These are phyloP conservation scores for Pseudopithomyces maydicus DNA, from an alignment of 2,329 filamentous ascomycete species.

Conservation along the genomic window DNA sequence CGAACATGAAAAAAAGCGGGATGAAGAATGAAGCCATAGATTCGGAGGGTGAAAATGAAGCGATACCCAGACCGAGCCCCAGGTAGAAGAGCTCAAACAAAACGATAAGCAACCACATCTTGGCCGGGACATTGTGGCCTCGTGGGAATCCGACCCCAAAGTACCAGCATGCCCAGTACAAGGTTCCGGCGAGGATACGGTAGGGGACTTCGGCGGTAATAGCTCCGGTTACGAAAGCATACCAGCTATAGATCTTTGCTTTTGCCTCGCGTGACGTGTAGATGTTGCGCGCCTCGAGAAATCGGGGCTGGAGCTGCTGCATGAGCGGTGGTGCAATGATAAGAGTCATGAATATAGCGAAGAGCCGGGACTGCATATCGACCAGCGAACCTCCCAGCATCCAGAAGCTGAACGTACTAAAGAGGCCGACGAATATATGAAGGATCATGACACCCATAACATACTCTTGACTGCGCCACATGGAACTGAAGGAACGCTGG, in stretches of 20 bases:
- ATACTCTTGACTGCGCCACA: slow-evolving; percentile 72
- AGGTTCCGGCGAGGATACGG: slow-evolving; percentile 65
- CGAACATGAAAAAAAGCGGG: slow-evolving; percentile 70
- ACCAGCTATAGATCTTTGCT: slow-evolving; percentile 79
- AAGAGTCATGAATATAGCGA: slow-evolving; percentile 77
- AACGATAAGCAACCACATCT: slow-evolving; percentile 67
- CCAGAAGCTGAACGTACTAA: slow-evolving; percentile 58
- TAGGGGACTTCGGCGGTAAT: slow-evolving; percentile 75
- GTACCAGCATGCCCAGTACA: slow-evolving; percentile 64
- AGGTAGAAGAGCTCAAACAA: slow-evolving; percentile 70
- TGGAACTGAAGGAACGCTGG: slow-evolving; percentile 58
- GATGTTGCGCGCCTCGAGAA: slow-evolving; percentile 67
- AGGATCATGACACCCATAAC: slow-evolving; percentile 65
- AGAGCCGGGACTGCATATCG: slow-evolving; percentile 65
- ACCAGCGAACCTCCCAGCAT: slow-evolving; percentile 47
- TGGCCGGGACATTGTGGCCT: slow-evolving; percentile 63
- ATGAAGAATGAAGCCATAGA: slow-evolving; percentile 70
- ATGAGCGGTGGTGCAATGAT: slow-evolving; percentile 76
- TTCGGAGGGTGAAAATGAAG: slow-evolving; percentile 68
- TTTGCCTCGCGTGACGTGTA: slow-evolving; percentile 75
- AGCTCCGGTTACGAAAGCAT: slow-evolving; percentile 68
- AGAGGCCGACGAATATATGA: slow-evolving; percentile 56
- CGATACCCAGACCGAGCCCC: slow-evolving; percentile 70
- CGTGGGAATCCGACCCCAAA: slow-evolving; percentile 59
- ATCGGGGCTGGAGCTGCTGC: slow-evolving; percentile 77